phyloP scores from a whole-genome alignment of 2,329 filamentous ascomycete species.

The Alternaria atra region DNA sequence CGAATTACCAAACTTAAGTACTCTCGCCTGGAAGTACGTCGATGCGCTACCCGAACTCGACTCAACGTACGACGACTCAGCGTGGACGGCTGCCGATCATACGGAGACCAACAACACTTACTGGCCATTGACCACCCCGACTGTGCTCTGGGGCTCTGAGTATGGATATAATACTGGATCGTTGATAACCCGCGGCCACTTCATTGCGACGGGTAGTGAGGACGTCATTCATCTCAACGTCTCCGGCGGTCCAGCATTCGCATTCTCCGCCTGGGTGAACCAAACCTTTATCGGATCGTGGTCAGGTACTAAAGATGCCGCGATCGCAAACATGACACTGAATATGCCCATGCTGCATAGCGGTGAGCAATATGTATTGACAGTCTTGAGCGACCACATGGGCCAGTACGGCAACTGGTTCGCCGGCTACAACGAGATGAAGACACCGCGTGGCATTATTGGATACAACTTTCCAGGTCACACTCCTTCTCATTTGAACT shows the following conservation, averaged over 20 bases:
- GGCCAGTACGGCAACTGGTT: slow-evolving; percentile 72
- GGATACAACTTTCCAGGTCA: slow-evolving; percentile 64
- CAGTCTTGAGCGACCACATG: slow-evolving; percentile 75
- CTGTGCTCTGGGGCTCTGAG: slow-evolving; percentile 69
- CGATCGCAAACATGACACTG: slow-evolving; percentile 64
- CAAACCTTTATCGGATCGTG: slow-evolving; percentile 69
- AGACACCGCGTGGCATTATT: slow-evolving; percentile 67
- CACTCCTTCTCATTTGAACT: slow-evolving; percentile 37
- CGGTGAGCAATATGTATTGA: slow-evolving; percentile 68
- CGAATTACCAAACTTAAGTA: slow-evolving; percentile 63
- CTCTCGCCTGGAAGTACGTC: slow-evolving; percentile 70
- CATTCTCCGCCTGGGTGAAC: slow-evolving; percentile 72
- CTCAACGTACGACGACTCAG: slow-evolving; percentile 70
- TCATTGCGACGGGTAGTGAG: slow-evolving; percentile 69
- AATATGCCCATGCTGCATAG: slow-evolving; percentile 60
- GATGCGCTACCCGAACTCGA: slow-evolving; percentile 75
- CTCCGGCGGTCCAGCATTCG: slow-evolving; percentile 72
- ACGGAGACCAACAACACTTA: slow-evolving; percentile 64
- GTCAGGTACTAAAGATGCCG: slow-evolving; percentile 60
- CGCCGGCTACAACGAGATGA: slow-evolving; percentile 61
- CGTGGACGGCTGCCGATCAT: slow-evolving; percentile 69
- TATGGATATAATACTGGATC: slow-evolving; percentile 76
- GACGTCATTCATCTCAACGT: slow-evolving; percentile 63
- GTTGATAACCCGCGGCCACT: slow-evolving; percentile 73
- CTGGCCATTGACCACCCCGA: slow-evolving; percentile 50